Percentiles rank a stretch among this genome's conserved stretches.
phyloP scores from a whole-genome alignment of 306 rosid species.

The Casuarina glauca region DNA sequence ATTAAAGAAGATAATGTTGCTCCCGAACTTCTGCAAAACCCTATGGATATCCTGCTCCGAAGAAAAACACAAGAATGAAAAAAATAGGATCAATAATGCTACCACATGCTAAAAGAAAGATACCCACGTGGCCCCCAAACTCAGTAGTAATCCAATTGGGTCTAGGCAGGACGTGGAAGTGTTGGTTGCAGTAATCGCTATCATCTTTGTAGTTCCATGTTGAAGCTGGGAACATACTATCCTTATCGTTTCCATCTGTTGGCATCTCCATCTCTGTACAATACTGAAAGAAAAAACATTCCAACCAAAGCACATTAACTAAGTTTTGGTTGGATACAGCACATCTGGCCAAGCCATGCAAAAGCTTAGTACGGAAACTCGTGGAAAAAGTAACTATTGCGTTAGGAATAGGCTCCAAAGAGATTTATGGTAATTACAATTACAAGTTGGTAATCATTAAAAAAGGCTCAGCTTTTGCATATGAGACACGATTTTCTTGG shows the following conservation, averaged over 20 bases:
- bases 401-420: no score
- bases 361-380: no score
- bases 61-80: not conserved
- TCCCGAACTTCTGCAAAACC: conserved; percentile 61
- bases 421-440: no score
- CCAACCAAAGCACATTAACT: no score
- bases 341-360: no score
- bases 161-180: conserved; percentile 39
- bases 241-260: conserved; percentile 33
- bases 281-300: conserved; percentile 31
- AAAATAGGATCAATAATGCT: not conserved
- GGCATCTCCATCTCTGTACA: conserved; percentile 91
- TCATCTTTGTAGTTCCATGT: conserved; percentile 39
- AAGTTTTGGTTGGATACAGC: no score
- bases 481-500: no score
- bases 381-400: no score
- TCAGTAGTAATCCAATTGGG: conserved; percentile 73
- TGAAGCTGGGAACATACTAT: conserved; percentile 61
- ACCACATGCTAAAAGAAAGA: not conserved
- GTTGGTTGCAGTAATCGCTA: no score
- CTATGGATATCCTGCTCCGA: conserved; percentile 50
- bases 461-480: no score
- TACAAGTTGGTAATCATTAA: no score
- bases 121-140: conserved; percentile 68
- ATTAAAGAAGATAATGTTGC: conserved; percentile 90